A percentile compares a stretch with the other conserved stretches of the same genome.
phyloP scores from a whole-genome alignment of 2,329 filamentous ascomycete genomes.

The Fusarium subtropicale region DNA sequence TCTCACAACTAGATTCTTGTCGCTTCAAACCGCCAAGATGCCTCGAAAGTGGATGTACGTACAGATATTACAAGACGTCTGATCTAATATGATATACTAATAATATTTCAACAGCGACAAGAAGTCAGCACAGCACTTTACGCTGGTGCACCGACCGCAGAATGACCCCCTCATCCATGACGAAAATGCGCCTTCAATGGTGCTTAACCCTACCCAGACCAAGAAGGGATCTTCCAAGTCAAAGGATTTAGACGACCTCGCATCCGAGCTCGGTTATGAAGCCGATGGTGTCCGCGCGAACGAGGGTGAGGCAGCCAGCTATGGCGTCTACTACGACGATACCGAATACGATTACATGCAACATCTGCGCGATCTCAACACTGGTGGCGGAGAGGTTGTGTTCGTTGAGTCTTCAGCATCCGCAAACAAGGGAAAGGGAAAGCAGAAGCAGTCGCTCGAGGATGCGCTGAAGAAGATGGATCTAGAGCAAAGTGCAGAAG shows the following conservation, averaged over 20 bases:
- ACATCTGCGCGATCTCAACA: constrained; percentile 89
- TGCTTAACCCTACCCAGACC: constrained; percentile 77
- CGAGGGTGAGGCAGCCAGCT: constrained; percentile 94
- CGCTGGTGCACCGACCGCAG: constrained; percentile 94
- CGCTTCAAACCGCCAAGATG: constrained; percentile 66
- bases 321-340: constrained; percentile 96
- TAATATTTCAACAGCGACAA: constrained; percentile 69
- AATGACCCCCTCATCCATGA: constrained; percentile 98
- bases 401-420: constrained; percentile 80
- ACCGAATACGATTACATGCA: constrained; percentile 99
- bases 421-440: constrained; percentile 76
- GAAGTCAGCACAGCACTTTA: constrained; percentile 92
- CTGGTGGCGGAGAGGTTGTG: constrained; percentile 78
- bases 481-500: constrained; percentile 64
- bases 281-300: constrained; percentile 78
- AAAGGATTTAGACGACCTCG: constrained; percentile 80
- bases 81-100: constrained; percentile 16
- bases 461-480: constrained; percentile 79
- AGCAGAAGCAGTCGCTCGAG: constrained; percentile 82
- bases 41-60: constrained; percentile 36
- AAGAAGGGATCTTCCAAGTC: constrained; percentile 57
- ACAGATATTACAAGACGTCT: too few relatives aligned
- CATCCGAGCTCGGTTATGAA: constrained; percentile 77
- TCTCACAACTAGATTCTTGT: constrained; percentile 28
- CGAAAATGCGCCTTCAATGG: constrained; percentile 86